Evolutionary conservation across 352 stramenopile genomes (phyloP).

Genomic region (Globisporangium spiculum): DNA sequence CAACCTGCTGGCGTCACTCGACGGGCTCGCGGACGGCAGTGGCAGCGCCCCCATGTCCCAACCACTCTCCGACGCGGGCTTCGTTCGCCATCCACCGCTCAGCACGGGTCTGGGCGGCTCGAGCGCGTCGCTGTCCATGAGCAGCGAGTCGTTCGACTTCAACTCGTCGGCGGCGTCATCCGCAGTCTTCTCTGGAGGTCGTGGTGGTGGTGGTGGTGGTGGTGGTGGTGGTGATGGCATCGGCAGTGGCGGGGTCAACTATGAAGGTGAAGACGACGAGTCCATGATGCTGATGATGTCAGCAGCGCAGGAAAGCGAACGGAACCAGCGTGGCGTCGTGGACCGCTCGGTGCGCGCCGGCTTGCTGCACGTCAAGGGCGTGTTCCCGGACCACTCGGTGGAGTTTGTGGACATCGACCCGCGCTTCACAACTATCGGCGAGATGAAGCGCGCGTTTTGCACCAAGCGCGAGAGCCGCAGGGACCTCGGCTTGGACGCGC

Average conservation of each 20-base stretch:
- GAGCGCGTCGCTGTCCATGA: slow-evolving; percentile 18
- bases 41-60: neutral
- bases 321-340: slow-evolving; percentile 29
- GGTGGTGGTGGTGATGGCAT: neutral
- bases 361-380: slow-evolving; percentile 73
- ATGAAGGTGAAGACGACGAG: slow-evolving; percentile 21
- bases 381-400: slow-evolving; percentile 79
- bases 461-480: slow-evolving; percentile 40
- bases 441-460: slow-evolving; percentile 65
- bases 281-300: slow-evolving; percentile 7
- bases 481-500: slow-evolving; percentile 43
- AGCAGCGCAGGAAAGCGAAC: neutral
- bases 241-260: neutral
- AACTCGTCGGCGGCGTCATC: slow-evolving; percentile 15
- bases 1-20: slow-evolving; percentile 65
- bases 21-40: slow-evolving; percentile 8
- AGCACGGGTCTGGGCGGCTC: slow-evolving; percentile 16
- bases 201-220: neutral
- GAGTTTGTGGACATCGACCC: slow-evolving; percentile 81
- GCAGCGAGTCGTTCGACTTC: slow-evolving; percentile 40
- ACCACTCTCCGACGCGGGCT: neutral
- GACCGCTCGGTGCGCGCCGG: slow-evolving; percentile 48
- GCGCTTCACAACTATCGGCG: slow-evolving; percentile 62
- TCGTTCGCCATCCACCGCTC: slow-evolving; percentile 12
- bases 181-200: slow-evolving; percentile 8